Evolutionary conservation across 768 basidiomycete species (phyloP).

Genomic region (Boletus huronensis): DNA sequence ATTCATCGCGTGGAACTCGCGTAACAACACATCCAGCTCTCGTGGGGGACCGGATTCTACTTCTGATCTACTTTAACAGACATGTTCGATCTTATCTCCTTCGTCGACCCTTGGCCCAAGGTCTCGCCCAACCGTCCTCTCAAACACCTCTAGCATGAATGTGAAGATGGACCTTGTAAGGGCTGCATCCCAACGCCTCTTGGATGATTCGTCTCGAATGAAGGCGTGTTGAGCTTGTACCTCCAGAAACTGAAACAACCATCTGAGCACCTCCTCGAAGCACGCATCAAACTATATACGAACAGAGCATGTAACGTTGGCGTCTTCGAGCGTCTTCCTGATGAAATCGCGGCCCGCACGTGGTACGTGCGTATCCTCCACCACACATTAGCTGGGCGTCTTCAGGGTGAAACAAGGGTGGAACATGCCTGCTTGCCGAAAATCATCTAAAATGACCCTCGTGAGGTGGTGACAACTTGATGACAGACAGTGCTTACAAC

Average conservation of each 20-base stretch:
- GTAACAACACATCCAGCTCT: no score
- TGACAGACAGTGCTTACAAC: slow-evolving; percentile 48
- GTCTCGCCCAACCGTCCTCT: slow-evolving; percentile 81
- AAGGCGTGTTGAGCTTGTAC: slow-evolving; percentile 98
- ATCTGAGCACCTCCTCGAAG: slow-evolving; percentile 6
- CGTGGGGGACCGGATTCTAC: no score
- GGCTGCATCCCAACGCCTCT: slow-evolving; percentile 95
- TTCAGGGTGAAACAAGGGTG: background rate
- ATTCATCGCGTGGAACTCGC: no score
- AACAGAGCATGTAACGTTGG: slow-evolving; percentile 67
- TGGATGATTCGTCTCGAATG: slow-evolving; percentile 86
- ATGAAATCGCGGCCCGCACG: slow-evolving; percentile 84
- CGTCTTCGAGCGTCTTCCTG: slow-evolving; percentile 78
- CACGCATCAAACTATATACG: slow-evolving; percentile 25
- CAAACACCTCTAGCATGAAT: slow-evolving; percentile 93
- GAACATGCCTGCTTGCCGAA: slow-evolving; percentile 83
- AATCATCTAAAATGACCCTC: slow-evolving; percentile 63
- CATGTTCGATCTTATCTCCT: slow-evolving; percentile 62
- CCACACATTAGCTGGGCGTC: background rate
- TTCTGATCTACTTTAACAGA: no score
- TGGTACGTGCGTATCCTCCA: slow-evolving; percentile 89
- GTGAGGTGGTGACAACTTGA: background rate
- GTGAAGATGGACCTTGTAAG: slow-evolving; percentile 74
- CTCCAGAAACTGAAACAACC: slow-evolving; percentile 69
- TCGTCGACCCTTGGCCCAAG: slow-evolving; percentile 61